Evolutionary conservation across 2,329 filamentous ascomycete species (phyloP), one percentile per base, ranked within the genome.

Genomic region (Talaromyces sp.): DNA sequence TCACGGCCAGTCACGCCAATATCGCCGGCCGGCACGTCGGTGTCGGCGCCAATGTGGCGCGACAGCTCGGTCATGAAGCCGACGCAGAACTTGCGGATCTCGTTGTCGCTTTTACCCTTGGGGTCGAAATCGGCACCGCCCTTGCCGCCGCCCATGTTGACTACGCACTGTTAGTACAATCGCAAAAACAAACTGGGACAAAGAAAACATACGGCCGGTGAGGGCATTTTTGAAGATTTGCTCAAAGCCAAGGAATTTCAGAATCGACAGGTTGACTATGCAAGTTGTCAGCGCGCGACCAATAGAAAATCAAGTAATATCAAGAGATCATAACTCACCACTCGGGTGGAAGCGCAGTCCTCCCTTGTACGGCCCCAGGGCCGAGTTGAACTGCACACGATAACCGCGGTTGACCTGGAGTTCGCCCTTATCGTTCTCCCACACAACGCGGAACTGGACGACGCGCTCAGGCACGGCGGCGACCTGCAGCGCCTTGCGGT

Each of bases 171-270:
- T 57, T 14, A 61, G 54, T 41, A 27, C 19, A 12, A 14, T 14
- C 17, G 7, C 21, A 52, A 57, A 32, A 24, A 12, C 31, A n/a
- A 14, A n/a, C n/a, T n/a, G 26, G 4, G 17, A 41, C 19, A 14
- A 27, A 54, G 35, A 57, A 54, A 46, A 86, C 90, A 83, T 82
- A 92, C 89, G 80, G 73, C 94, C 94, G 64, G 94, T 97, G 68
- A 97, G 82, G 68, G 94, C 94, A 90, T 97, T 97, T 86, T 97
- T 97, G 85, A 97, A 97, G 81, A 93, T 95, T 82, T 97, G 94
- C 87, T 99, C 94, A 72, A 97, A 97, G 67, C 93, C 94, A 74
- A 99, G 85, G 82, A 97, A 97, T 83, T 99, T 99, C 71, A 99
- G 86, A 72, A 85, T 82, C 60, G 81, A 85, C 58, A 88, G 80